Evolutionary conservation across 1,139 yeast genomes (phyloP).

Genomic region (Suhomyces atakaporum): DNA sequence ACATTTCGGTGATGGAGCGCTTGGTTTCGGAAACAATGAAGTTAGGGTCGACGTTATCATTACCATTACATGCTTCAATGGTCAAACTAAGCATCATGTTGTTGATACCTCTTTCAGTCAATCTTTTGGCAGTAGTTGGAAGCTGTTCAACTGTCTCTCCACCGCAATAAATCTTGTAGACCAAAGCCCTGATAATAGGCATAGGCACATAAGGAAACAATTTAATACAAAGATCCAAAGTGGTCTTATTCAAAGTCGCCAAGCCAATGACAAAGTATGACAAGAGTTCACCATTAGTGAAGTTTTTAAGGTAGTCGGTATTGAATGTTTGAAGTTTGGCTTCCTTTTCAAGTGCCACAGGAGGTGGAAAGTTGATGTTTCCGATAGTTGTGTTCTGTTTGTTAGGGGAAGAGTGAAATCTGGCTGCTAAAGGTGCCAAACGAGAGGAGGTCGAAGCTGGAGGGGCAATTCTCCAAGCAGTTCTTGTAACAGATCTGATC

Average conservation of each 20-base stretch:
- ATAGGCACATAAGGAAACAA: constrained; percentile 78
- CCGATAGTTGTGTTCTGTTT: constrained; percentile 20
- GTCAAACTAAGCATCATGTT: constrained; percentile 95
- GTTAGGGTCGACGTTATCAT: constrained; percentile 59
- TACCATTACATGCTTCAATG: constrained; percentile 89
- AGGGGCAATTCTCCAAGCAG: not conserved
- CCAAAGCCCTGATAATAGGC: constrained; percentile 65
- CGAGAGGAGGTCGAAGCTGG: not conserved
- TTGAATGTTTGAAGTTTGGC: constrained; percentile 2
- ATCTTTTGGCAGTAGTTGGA: constrained; percentile 63
- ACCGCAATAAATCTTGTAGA: constrained; percentile 86
- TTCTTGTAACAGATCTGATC: constrained; percentile 3
- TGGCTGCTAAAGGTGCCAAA: constrained; percentile 1
- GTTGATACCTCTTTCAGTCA: constrained; percentile 73
- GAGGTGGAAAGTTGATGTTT: constrained; percentile 14
- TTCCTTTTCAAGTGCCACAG: constrained; percentile 1
- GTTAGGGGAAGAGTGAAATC: constrained; percentile 24
- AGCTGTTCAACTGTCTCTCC: constrained; percentile 80
- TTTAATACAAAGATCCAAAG: constrained; percentile 60
- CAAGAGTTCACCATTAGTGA: constrained; percentile 47
- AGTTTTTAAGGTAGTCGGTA: constrained; percentile 35
- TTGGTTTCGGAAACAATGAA: constrained; percentile 67
- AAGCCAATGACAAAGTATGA: constrained; percentile 68
- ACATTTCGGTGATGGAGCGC: constrained; percentile 64
- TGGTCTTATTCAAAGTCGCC: constrained; percentile 64